These are phyloP conservation scores for Orbilia brochopaga DNA, from an alignment of 2,329 filamentous ascomycete species.

Conservation along the genomic window DNA sequence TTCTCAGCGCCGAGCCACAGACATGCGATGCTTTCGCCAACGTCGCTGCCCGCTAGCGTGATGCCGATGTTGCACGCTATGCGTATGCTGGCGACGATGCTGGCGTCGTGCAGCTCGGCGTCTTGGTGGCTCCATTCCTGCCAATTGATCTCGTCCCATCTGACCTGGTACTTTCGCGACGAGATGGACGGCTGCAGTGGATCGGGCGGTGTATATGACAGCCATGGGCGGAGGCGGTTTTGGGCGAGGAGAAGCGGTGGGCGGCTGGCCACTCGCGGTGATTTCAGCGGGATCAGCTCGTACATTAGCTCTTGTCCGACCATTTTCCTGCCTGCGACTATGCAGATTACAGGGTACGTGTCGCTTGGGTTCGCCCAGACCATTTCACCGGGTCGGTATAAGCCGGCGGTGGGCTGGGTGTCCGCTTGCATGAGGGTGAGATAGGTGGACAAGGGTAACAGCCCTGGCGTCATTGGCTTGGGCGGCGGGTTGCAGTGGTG, in stretches of 20 bases:
- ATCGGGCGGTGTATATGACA: slow-evolving; percentile 49
- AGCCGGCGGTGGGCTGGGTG: slow-evolving; percentile 29
- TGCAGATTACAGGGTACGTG: slow-evolving; percentile 46
- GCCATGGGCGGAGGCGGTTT: slow-evolving; percentile 40
- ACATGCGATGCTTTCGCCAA: slow-evolving; percentile 38
- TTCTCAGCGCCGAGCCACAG: slow-evolving; percentile 50
- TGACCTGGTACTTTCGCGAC: slow-evolving; percentile 42
- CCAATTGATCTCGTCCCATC: slow-evolving; percentile 49
- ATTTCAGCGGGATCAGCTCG: slow-evolving; percentile 43
- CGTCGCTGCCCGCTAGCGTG: slow-evolving; percentile 36
- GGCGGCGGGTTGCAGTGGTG: slow-evolving; percentile 24
- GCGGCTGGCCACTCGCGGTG: slow-evolving; percentile 36
- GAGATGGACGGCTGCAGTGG: slow-evolving; percentile 46
- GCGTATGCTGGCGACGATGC: slow-evolving; percentile 47
- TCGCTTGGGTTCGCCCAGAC: slow-evolving; percentile 48
- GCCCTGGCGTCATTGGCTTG: slow-evolving; percentile 11
- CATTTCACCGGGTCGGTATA: slow-evolving; percentile 47
- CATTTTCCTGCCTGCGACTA: slow-evolving; percentile 34
- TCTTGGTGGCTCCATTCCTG: slow-evolving; percentile 43
- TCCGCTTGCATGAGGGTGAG: slow-evolving; percentile 38
- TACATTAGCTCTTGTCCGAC: slow-evolving; percentile 34
- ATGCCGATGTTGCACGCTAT: slow-evolving; percentile 49
- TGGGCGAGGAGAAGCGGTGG: slow-evolving; percentile 33
- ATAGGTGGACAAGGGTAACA: slow-evolving; percentile 28
- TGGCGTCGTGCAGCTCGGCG: slow-evolving; percentile 48